Evolutionary conservation across 164 flowering plant genomes (phyloP).

Genomic region (Brasenia schreberi): DNA sequence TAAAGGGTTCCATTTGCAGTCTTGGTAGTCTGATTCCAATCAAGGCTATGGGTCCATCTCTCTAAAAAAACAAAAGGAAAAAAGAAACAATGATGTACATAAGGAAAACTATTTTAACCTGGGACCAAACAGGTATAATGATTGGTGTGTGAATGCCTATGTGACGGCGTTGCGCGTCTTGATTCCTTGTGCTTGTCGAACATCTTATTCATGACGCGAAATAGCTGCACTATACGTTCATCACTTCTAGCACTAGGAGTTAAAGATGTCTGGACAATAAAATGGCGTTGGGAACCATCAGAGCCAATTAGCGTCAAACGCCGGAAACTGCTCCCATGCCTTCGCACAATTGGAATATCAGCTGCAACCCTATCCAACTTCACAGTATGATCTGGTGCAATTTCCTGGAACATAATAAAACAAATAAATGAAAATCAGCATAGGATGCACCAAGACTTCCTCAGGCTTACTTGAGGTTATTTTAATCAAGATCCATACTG

Average conservation of each 20-base stretch:
- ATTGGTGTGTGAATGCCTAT: conserved; percentile 97
- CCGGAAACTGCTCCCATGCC: conserved; percentile 98
- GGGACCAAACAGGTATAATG: conserved; percentile 99
- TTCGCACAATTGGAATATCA: conserved; percentile 89
- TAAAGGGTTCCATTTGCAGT: no score
- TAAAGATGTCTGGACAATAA: conserved; percentile 93
- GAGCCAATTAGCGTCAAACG: conserved; percentile 92
- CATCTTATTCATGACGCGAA: conserved; percentile 95
- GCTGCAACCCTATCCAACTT: conserved; percentile 95
- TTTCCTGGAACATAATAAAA: conserved; percentile 42
- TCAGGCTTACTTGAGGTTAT: no score
- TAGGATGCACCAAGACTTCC: no score
- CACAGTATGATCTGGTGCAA: conserved; percentile 96
- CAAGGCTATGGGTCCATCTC: background rate
- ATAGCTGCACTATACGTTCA: conserved; percentile 92
- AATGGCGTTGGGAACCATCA: conserved; percentile 97
- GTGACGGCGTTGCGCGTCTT: conserved; percentile 78
- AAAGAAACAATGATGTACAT: background rate
- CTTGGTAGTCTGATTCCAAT: no score
- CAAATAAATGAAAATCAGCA: no score
- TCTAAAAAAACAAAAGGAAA: background rate
- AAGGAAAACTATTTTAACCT: conserved; percentile 34
- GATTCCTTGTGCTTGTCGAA: conserved; percentile 99
- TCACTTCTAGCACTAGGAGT: conserved; percentile 99
- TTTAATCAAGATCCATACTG: no score